Evolutionary conservation across 225 moss, liverwort and hornwort genomes (phyloP), one percentile per base, ranked within the genome.

Genomic region (Neckera pumila): DNA sequence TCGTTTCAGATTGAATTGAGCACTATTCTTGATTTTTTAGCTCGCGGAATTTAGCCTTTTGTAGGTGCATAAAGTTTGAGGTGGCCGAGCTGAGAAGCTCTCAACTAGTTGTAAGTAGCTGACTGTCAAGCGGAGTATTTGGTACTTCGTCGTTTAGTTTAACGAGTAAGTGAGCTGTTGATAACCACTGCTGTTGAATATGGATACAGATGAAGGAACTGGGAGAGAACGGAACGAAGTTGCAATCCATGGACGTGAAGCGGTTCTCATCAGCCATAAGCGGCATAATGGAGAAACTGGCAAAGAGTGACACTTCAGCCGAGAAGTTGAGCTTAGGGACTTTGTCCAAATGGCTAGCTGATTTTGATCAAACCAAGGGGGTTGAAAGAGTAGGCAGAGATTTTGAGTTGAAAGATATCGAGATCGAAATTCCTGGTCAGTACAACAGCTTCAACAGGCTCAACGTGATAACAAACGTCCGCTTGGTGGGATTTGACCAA

Each of bases 311-410:
- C 76, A 92, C 92, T 64, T 94, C 92, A 84, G 93, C 89, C 84
- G 96, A 96, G 87, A 92, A 93, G 72, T 89, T 91, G 80, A 97
- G 96, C 89, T 90, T 98, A 18, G 92, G 92, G 27, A 89, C 92
- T 49, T 87, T 98, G 66, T 98, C 98, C 40, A 95, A 95, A 89
- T 98, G 98, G 98, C 93, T 98, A 91, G 97, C 97, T 63, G 94
- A 95, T 76, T 97, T 97, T 87, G 96, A 97, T 89, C 93, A 85
- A 85, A 92, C 92, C 58, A 89, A 88, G 65, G 89, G 93, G 36
- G 73, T 91, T 75, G 93, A 86, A 73, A 89, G 88, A 82, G 89
- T 87, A 77, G 82, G 84, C 63, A 77, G 73, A 84, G 78, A 89
- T 71, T 84, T 79, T 83, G 92, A 88, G 64, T 43, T 79, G 22